phyloP scores from a whole-genome alignment of 306 rosid genomes.

The Lathyrus aphaca region DNA sequence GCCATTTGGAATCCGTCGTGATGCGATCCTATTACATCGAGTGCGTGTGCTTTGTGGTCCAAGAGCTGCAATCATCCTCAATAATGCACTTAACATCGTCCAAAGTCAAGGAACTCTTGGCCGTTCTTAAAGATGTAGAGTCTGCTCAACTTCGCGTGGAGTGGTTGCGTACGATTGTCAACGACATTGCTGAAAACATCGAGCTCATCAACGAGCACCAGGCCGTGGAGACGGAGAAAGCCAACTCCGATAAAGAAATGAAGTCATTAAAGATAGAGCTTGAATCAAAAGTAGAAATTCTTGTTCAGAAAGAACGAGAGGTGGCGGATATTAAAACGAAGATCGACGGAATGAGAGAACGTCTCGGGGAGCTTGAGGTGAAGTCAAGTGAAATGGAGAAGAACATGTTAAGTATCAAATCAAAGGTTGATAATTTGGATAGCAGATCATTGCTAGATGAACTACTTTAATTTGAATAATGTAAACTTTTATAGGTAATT shows the following conservation, averaged over 20 bases:
- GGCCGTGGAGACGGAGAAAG: constrained; percentile 52
- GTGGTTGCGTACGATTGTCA: constrained; percentile 66
- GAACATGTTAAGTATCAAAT: constrained; percentile 50
- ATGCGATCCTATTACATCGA: constrained; percentile 86
- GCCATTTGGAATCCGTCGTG: constrained; percentile 81
- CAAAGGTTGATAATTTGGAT: constrained; percentile 60
- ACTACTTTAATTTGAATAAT: constrained; percentile 46
- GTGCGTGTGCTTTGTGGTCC: constrained; percentile 85
- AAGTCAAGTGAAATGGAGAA: constrained; percentile 62
- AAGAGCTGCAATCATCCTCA: constrained; percentile 64
- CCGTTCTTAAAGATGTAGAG: constrained; percentile 90
- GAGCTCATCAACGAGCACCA: constrained; percentile 60
- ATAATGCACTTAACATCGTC: constrained; percentile 59
- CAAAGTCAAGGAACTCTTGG: constrained; percentile 67
- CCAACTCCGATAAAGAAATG: constrained; percentile 54
- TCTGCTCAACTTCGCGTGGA: constrained; percentile 65
- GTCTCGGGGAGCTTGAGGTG: constrained; percentile 66
- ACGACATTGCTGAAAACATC: constrained; percentile 55
- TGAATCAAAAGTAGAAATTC: constrained; percentile 52
- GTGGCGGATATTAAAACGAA: constrained; percentile 46
- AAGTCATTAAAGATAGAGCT: constrained; percentile 61
- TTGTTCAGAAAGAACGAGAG: constrained; percentile 70
- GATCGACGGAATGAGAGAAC: constrained; percentile 53
- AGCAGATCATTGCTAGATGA: constrained; percentile 59
- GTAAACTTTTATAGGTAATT: background rate